Percentiles rank a stretch among this genome's conserved stretches.
These are phyloP conservation scores for Pythium rhizo-oryzae DNA, from an alignment of 352 stramenopile genomes.

Conservation along the genomic window DNA sequence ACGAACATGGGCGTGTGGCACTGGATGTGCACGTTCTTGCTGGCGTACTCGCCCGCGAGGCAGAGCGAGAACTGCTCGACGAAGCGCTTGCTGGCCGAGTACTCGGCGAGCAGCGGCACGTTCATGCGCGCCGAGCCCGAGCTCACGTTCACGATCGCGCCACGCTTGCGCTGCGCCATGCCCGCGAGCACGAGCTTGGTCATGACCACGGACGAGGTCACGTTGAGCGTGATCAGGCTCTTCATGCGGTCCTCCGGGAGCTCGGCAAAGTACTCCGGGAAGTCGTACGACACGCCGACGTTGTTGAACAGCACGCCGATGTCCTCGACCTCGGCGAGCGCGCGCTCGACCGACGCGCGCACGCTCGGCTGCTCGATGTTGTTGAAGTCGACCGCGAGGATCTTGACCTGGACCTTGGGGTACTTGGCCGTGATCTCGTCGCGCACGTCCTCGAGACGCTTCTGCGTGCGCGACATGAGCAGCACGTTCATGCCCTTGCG, in stretches of 20 bases:
- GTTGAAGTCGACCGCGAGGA: constrained; percentile 95
- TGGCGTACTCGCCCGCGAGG: constrained; percentile 95
- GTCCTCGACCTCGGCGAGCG: constrained; percentile 84
- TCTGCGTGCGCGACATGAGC: constrained; percentile 97
- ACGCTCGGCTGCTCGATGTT: constrained; percentile 82
- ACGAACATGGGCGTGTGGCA: constrained; percentile 99
- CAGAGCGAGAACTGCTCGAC: constrained; percentile 97
- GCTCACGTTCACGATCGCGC: constrained; percentile 97
- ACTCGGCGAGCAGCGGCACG: constrained; percentile 96
- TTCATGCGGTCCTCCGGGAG: constrained; percentile 93
- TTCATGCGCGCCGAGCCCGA: constrained; percentile 95
- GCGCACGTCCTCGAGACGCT: constrained; percentile 93
- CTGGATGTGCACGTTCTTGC: constrained; percentile 94
- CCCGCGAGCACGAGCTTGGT: constrained; percentile 89
- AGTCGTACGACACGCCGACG: constrained; percentile 98
- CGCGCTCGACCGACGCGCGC: constrained; percentile 50
- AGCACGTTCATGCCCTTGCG: constrained; percentile 97
- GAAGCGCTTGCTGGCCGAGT: constrained; percentile 98
- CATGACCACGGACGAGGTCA: constrained; percentile 78
- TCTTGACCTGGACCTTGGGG: constrained; percentile 83
- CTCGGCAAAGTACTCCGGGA: constrained; percentile 98
- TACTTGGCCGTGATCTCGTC: constrained; percentile 95
- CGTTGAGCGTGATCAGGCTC: constrained; percentile 91
- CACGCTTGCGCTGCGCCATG: constrained; percentile 95
- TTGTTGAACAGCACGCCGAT: constrained; percentile 99